These are phyloP conservation scores for Avena sativa DNA, from an alignment of 176 grass and related monocot genomes.

Conservation along the genomic window DNA sequence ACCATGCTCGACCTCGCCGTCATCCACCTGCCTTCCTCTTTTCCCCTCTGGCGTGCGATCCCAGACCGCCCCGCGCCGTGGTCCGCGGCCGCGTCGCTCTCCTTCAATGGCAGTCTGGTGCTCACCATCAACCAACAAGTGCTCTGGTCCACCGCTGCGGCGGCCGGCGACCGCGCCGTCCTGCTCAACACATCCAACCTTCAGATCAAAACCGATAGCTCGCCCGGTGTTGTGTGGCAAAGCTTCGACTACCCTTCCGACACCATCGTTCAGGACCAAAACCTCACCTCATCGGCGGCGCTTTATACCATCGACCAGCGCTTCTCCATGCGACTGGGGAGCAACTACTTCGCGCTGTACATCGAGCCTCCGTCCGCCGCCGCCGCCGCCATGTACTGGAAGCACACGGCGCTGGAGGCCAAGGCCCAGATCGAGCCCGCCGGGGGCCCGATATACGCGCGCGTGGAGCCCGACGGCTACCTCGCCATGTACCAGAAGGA, in stretches of 20 bases:
- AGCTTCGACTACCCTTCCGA: conserved; percentile 86
- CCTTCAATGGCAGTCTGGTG: conserved; percentile 65
- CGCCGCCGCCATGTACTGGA: conserved; percentile 68
- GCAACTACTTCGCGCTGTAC: conserved; percentile 63
- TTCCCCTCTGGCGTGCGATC: conserved; percentile 77
- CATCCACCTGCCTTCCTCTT: conserved; percentile 73
- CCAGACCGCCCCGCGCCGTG: conserved; percentile 50
- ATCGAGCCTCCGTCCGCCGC: conserved; percentile 44
- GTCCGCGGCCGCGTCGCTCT: conserved; percentile 52
- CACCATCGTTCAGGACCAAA: conserved; percentile 89
- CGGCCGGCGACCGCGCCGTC: conserved; percentile 59
- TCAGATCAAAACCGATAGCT: conserved; percentile 56
- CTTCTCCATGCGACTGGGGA: conserved; percentile 71
- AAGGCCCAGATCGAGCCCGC: conserved; percentile 58
- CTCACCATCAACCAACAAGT: conserved; percentile 57
- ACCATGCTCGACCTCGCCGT: conserved; percentile 77
- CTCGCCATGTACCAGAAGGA: conserved; percentile 88
- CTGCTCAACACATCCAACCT: conserved; percentile 90
- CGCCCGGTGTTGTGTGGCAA: conserved; percentile 56
- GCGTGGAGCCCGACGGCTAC: conserved; percentile 74
- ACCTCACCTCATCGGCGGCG: conserved; percentile 66
- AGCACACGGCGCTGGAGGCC: conserved; percentile 74
- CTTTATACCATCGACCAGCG: conserved; percentile 59
- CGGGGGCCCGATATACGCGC: conserved; percentile 64
- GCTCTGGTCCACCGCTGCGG: conserved; percentile 58